These are phyloP conservation scores for Coemansia sp. DNA, from an alignment of 192 early-diverging fungal species.

Conservation along the genomic window DNA sequence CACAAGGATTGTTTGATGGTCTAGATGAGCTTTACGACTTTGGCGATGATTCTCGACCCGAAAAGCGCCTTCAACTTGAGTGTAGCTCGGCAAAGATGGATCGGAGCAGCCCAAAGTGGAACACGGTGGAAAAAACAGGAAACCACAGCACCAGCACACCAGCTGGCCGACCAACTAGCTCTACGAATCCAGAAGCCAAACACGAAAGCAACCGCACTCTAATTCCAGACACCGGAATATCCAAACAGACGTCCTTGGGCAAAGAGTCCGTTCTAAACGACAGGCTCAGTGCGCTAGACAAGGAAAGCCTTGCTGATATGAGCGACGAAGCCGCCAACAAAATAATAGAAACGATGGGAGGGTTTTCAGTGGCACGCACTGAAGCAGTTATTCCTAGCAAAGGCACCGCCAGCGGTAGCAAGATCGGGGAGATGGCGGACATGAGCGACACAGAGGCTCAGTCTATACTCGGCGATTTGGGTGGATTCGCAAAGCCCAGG, in stretches of 20 bases:
- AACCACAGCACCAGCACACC: not conserved
- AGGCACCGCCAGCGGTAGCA: not conserved
- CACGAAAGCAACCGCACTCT: not conserved
- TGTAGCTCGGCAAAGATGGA: not conserved
- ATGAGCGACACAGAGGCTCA: slow-evolving; percentile 34
- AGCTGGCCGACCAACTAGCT: not conserved
- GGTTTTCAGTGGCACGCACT: slow-evolving; percentile 5
- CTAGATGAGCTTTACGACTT: slow-evolving; percentile 46
- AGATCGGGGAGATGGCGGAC: slow-evolving; percentile 16
- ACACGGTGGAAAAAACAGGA: not conserved
- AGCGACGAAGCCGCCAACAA: slow-evolving; percentile 17
- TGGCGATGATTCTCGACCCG: not conserved
- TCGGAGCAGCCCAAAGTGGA: not conserved
- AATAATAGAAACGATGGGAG: slow-evolving; percentile 21
- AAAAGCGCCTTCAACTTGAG: not conserved
- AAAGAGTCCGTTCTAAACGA: not conserved
- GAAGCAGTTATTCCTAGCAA: not conserved
- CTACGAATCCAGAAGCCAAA: not conserved
- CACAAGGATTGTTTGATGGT: slow-evolving; percentile 37
- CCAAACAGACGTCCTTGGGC: not conserved
- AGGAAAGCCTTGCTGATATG: slow-evolving; percentile 18
- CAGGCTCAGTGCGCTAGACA: not conserved
- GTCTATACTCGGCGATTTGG: slow-evolving; percentile 18
- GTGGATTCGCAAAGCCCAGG: slow-evolving; percentile 31
- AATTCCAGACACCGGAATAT: not conserved